Conservation (phyloP, 179 eudicot species). For the Silene coronaria region DNA sequence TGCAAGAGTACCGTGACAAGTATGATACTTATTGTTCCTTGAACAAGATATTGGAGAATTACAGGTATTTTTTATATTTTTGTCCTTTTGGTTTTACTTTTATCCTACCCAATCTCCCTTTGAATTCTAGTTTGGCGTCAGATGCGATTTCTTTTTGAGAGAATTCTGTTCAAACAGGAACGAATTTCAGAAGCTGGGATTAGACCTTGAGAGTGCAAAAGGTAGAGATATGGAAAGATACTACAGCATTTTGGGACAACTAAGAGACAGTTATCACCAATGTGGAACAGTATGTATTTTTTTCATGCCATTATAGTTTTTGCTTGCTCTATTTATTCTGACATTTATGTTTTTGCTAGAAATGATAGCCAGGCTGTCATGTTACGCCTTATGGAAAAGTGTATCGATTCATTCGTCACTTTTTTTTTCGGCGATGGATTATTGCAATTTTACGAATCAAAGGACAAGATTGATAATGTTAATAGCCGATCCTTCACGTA, state of each 20-base stretch:
- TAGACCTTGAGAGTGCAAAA: slow-evolving; percentile 75
- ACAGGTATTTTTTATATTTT: slow-evolving; percentile 46
- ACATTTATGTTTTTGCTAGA: background rate
- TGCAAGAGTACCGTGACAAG: slow-evolving; percentile 80
- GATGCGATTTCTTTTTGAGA: background rate
- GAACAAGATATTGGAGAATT: slow-evolving; percentile 62
- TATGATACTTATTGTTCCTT: slow-evolving; percentile 67
- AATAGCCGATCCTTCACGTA: background rate
- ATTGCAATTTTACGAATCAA: background rate
- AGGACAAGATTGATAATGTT: background rate
- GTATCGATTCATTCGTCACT: background rate
- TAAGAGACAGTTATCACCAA: slow-evolving; percentile 68
- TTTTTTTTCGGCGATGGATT: background rate
- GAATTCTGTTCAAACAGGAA: slow-evolving; percentile 33
- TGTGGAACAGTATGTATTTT: slow-evolving; percentile 63
- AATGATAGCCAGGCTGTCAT: background rate
- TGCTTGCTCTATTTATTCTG: background rate
- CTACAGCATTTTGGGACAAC: slow-evolving; percentile 45
- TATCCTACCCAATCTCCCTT: background rate
- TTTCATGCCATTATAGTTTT: background rate
- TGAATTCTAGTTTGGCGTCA: background rate
- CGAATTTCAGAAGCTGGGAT: slow-evolving; percentile 61
- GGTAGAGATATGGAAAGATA: slow-evolving; percentile 64
- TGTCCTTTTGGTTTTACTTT: background rate
- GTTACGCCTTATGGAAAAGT: background rate